Evolutionary conservation across 2,329 filamentous ascomycete species (phyloP).

Genomic region (Aureobasidium sp.): DNA sequence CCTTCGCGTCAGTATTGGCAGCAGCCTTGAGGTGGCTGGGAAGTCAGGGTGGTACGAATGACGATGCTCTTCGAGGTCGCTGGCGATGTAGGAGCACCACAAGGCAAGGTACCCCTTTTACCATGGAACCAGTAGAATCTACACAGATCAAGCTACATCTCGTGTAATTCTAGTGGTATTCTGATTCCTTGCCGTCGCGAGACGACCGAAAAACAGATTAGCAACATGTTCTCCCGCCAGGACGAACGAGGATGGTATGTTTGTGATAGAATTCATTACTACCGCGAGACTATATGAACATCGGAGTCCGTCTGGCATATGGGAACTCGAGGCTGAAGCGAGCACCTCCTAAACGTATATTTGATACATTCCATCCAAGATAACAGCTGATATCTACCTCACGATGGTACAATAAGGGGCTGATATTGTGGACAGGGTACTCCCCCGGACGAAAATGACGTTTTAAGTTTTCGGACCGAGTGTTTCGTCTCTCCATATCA

Average conservation of each 20-base stretch:
- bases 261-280: no score
- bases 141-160: no score
- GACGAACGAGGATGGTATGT: no score
- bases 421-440: neutral
- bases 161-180: neutral
- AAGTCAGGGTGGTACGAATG: neutral
- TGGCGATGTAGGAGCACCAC: neutral
- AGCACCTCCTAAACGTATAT: neutral
- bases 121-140: no score
- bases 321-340: no score
- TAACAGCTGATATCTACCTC: neutral
- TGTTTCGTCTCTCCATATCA: neutral
- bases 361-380: neutral
- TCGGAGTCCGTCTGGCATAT: no score
- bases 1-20: neutral
- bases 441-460: neutral
- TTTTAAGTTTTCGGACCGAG: constrained; percentile 3
- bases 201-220: neutral
- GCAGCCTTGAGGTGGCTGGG: neutral
- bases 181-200: no score
- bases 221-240: no score
- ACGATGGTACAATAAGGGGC: neutral
- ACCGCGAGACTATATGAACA: no score
- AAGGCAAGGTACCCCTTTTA: neutral
- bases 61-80: neutral